Base-by-base conservation (phyloP, 202 grass and related monocot genomes). In the Brachypodium distachyon region DNA sequence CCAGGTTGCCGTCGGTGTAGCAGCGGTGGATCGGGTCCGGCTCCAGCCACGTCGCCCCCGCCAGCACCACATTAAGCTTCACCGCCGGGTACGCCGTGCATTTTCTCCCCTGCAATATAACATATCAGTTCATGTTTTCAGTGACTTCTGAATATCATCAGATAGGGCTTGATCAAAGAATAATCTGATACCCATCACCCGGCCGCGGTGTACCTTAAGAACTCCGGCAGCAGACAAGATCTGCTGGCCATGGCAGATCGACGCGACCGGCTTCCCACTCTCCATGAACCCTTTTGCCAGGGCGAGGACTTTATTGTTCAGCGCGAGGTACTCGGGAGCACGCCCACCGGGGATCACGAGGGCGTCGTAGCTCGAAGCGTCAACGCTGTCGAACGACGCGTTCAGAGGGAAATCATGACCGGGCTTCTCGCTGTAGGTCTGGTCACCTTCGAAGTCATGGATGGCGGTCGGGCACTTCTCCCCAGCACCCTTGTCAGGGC, bases 381-480 rank as follows among this genome's bases (percentile, higher is more conserved):
- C 86, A 63, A 90, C 52, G 21, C 83, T 39, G 47, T 85, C 85
- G 41, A 98, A 98, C 3, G 87, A 94, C 44, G 82, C 77, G n/a
- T 88, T 94, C 72, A 98, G 34, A 65, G 76, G 33, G 29, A 98
- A 98, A 74, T 95, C 89, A 32, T 98, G 91, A n/a, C 95, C 95
- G 4, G 91, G 91, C 60, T 98, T 98, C 88, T 98, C 95, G 14
- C 95, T 92, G 76, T 94, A 98, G 5, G 95, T 98, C 55, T 98
- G 95, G 62, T 98, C 95, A 7, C 95, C 95, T 50, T 98, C 95
- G 1, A 98, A 95, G 80, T 98, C 95, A 52, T 98, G 95, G 58
- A 98, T 90, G 12, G 95, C 95, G 14, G 95, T 98, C 2, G 85
- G 56, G 68, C 95, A 98, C 53, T 87, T 98, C 18, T 98, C 95